These are phyloP conservation scores for Macrophomina phaseolina DNA, from an alignment of 2,329 filamentous ascomycete species.

Conservation along the genomic window DNA sequence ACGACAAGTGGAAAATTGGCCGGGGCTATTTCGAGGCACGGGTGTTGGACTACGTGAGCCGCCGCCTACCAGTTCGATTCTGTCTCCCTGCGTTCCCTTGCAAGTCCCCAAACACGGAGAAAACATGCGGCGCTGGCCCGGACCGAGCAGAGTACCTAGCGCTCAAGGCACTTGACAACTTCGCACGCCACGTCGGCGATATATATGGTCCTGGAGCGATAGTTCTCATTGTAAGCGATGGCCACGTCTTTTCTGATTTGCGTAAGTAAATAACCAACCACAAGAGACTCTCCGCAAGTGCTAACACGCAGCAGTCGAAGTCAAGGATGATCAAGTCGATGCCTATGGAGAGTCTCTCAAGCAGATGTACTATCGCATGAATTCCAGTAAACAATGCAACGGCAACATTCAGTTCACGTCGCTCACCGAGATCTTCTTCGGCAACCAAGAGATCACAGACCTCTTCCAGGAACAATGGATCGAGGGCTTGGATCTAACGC, in stretches of 20 bases:
- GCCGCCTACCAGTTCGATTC: constrained; percentile 36
- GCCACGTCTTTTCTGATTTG: constrained; percentile 50
- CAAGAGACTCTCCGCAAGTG: no score
- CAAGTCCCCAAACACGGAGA: constrained; percentile 64
- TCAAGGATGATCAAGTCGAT: constrained; percentile 55
- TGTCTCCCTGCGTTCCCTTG: constrained; percentile 65
- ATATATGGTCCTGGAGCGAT: constrained; percentile 49
- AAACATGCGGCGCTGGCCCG: constrained; percentile 58
- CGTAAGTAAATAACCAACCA: constrained; percentile 35
- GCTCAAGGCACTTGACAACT: constrained; percentile 46
- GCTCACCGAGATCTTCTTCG: constrained; percentile 38
- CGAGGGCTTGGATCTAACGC: constrained; percentile 35
- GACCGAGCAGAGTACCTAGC: constrained; percentile 53
- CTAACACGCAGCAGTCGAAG: constrained; percentile 29
- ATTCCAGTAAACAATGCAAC: constrained; percentile 31
- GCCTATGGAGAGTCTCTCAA: constrained; percentile 46
- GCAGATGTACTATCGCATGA: constrained; percentile 44
- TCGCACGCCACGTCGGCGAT: constrained; percentile 47
- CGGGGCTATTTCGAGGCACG: constrained; percentile 36
- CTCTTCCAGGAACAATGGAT: constrained; percentile 34
- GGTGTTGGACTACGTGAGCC: constrained; percentile 31
- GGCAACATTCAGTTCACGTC: constrained; percentile 40
- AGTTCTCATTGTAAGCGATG: constrained; percentile 52
- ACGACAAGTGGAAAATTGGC: constrained; percentile 39
- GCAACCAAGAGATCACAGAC: constrained; percentile 28